Percentiles rank a stretch among this genome's conserved stretches.
Conservation (phyloP, 148 eudicot genomes). For the Rhododendron henanense region DNA sequence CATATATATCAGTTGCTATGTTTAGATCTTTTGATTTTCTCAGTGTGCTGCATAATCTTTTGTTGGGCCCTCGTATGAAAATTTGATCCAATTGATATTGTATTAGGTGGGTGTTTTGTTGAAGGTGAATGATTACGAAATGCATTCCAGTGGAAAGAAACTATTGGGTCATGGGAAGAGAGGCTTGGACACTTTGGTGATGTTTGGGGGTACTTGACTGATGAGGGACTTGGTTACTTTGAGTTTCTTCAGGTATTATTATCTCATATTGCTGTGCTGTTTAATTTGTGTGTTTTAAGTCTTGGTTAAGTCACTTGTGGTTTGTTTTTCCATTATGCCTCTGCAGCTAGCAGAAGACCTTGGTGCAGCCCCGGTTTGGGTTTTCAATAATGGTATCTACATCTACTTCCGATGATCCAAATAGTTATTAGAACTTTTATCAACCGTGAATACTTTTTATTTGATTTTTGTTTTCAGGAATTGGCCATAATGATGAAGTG, state of each 20-base stretch:
- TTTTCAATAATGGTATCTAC: slow-evolving; percentile 68
- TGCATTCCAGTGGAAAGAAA: slow-evolving; percentile 86
- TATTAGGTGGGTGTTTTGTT: slow-evolving; percentile 79
- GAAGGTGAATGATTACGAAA: slow-evolving; percentile 71
- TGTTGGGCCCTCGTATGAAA: neutral
- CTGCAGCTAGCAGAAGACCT: slow-evolving; percentile 89
- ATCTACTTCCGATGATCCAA: neutral
- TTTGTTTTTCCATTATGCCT: slow-evolving; percentile 8
- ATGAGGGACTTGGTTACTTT: slow-evolving; percentile 48
- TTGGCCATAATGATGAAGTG: slow-evolving; percentile 61
- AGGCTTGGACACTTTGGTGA: slow-evolving; percentile 46
- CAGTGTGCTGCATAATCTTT: neutral
- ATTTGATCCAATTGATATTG: slow-evolving; percentile 3
- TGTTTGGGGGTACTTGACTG: slow-evolving; percentile 51
- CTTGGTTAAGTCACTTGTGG: neutral
- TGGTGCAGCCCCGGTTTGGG: slow-evolving; percentile 85
- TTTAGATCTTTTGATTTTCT: neutral
- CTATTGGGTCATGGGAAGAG: slow-evolving; percentile 83
- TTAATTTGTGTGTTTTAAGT: neutral
- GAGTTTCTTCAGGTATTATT: slow-evolving; percentile 48
- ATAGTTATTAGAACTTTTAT: neutral
- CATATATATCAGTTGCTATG: slow-evolving; percentile 2
- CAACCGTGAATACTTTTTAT: neutral
- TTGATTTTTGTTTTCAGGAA: slow-evolving; percentile 30
- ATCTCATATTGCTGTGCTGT: neutral